phyloP scores from a whole-genome alignment of 1,139 yeast genomes.

The Pichiaceae sp. region DNA sequence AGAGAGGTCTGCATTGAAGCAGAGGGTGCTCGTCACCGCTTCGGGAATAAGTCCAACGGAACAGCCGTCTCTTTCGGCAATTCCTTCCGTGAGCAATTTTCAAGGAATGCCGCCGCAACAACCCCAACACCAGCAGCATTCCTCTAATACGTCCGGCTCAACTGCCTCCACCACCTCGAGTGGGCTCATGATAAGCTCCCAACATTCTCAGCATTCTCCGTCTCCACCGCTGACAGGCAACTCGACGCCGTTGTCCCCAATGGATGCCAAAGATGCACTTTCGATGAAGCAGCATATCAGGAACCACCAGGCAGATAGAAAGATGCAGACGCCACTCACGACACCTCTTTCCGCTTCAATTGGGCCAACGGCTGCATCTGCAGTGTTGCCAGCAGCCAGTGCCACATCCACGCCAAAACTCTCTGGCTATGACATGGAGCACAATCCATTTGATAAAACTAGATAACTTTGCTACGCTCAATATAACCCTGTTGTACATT shows the following conservation, averaged over 20 bases:
- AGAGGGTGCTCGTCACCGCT: slow-evolving; percentile 14
- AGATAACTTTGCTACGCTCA: background rate
- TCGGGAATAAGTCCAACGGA: slow-evolving; percentile 12
- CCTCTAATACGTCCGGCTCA: background rate
- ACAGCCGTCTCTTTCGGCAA: slow-evolving; percentile 24
- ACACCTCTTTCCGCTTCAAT: slow-evolving; percentile 26
- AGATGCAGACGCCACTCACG: slow-evolving; percentile 18
- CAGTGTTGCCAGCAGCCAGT: slow-evolving; percentile 20
- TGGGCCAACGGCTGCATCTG: slow-evolving; percentile 25
- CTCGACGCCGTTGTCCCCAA: slow-evolving; percentile 3
- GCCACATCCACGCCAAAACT: background rate
- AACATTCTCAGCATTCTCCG: background rate
- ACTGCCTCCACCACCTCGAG: background rate
- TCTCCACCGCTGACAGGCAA: background rate
- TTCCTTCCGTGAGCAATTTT: slow-evolving; percentile 24
- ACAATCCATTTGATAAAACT: slow-evolving; percentile 19
- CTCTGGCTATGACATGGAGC: slow-evolving; percentile 9
- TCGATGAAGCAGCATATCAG: slow-evolving; percentile 18
- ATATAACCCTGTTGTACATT: background rate
- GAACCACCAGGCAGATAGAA: slow-evolving; percentile 9
- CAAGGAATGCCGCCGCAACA: slow-evolving; percentile 9
- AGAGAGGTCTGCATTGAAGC: slow-evolving; percentile 52
- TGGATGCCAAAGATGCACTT: slow-evolving; percentile 2
- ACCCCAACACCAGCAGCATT: background rate
- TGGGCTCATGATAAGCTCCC: background rate